Percentiles rank a stretch among this genome's conserved stretches.
Evolutionary conservation across 371 early-diverging fungal genomes (phyloP).

Genomic region (Syncephalastrum monosporum): DNA sequence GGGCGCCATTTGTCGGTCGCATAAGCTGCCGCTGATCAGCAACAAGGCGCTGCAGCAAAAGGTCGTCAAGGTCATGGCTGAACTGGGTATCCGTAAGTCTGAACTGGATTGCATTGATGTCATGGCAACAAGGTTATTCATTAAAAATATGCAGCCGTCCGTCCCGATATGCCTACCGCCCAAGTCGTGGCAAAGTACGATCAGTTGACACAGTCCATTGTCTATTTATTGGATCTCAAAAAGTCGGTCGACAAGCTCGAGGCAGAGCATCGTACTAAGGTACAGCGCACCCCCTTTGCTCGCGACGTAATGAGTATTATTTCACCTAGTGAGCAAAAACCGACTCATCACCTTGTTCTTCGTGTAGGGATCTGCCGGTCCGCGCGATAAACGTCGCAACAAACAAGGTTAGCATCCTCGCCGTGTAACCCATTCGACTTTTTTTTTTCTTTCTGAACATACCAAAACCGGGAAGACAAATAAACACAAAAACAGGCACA

Average conservation of each 20-base stretch:
- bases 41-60: constrained; percentile 66
- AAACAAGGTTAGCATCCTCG: too few relatives aligned
- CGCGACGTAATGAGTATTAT: too few relatives aligned
- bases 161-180: constrained; percentile 82
- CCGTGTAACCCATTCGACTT: too few relatives aligned
- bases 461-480: too few relatives aligned
- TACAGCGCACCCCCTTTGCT: constrained; percentile 3
- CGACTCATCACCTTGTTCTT: too few relatives aligned
- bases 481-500: too few relatives aligned
- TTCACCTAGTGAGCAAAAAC: too few relatives aligned
- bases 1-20: constrained; percentile 76
- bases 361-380: too few relatives aligned
- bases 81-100: constrained; percentile 57
- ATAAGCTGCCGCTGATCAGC: constrained; percentile 60
- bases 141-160: constrained; percentile 11
- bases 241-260: constrained; percentile 80
- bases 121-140: neutral
- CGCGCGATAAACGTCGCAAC: too few relatives aligned
- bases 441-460: too few relatives aligned
- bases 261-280: constrained; percentile 52
- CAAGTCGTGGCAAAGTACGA: constrained; percentile 75
- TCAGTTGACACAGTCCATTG: constrained; percentile 65
- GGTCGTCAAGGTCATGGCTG: constrained; percentile 66
- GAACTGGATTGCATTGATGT: too few relatives aligned
- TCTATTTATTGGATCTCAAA: constrained; percentile 78